Base-by-base conservation (phyloP, 2,329 filamentous ascomycete species). In the Aspergillus quadrilineatus region DNA sequence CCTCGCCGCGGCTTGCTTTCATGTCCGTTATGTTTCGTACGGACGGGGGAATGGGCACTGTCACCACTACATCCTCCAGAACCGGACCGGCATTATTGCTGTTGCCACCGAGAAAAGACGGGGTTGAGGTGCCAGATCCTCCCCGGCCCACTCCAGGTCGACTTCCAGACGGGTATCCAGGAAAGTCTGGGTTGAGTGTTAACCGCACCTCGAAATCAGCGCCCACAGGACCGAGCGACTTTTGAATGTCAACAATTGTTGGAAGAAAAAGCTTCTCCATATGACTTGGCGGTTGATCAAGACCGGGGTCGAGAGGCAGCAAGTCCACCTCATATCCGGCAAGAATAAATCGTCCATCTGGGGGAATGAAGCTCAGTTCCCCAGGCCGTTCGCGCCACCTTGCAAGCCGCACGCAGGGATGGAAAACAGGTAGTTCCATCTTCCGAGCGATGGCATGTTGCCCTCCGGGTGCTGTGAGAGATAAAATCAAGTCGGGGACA, bases 241-340 rank as follows among this genome's bases (percentile, higher is more conserved):
- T 93, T 65, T 87, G 89, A 47, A 97, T 85, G 67, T 96, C 90
- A 50, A 96, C 80, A 48, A 82, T 86, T 3, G 94, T 88, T 0
- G 94, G 94, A 4, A 97, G 77, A 68, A 92, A 91, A 12, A 97
- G 79, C 63, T 84, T 87, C 57, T 85, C 84, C 53, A 79, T 73
- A 39, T 67, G 78, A 53, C 75, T 82, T 1, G 84, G 74, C 53
- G 76, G 82, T 15, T 82, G 79, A 51, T 80, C 79, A 64, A 83
- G 82, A 17, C 82, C 79, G 62, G 79, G 80, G 14, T 86, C 82
- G 49, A 88, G 84, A 0, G 92, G 92, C 10, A 97, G 79, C 22
- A 99, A 77, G 72, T 99, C 90, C 17, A 96, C 91, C 73, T 97
- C 93, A 69, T 99, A 99, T 22, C 92, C 92, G 32, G 92, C 92